Conservation (phyloP, 2,329 filamentous ascomycete genomes). For the Nothophoma quercina region DNA sequence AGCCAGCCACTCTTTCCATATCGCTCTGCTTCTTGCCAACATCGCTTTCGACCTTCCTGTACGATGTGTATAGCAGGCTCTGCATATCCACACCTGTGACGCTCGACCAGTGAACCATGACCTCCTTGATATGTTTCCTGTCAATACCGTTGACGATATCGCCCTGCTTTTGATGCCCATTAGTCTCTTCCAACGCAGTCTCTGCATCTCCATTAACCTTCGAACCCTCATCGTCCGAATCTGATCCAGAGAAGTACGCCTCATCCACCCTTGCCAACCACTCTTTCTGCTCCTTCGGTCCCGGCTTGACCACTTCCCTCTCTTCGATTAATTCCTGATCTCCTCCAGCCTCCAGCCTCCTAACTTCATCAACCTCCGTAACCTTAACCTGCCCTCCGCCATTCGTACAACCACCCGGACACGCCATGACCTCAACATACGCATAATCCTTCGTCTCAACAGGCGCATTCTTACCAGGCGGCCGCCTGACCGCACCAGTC, state of each 20-base stretch:
- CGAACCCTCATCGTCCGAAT: conserved; percentile 42
- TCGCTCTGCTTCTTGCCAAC: conserved; percentile 76
- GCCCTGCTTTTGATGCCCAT: conserved; percentile 9
- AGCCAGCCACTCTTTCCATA: conserved; percentile 82
- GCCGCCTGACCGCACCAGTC: conserved; percentile 63
- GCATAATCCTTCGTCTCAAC: conserved; percentile 74
- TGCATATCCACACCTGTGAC: conserved; percentile 74
- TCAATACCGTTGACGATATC: conserved; percentile 69
- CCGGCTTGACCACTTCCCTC: conserved; percentile 59
- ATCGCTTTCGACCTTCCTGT: conserved; percentile 91
- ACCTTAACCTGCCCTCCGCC: conserved; percentile 95
- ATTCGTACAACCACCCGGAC: conserved; percentile 97
- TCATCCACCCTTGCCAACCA: conserved; percentile 65
- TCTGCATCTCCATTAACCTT: conserved; percentile 52
- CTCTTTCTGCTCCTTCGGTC: conserved; percentile 81
- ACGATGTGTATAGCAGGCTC: conserved; percentile 83
- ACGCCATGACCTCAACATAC: conserved; percentile 99
- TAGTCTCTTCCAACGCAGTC: conserved; percentile 30
- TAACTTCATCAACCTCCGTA: conserved; percentile 70
- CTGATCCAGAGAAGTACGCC: conserved; percentile 82
- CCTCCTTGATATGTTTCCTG: conserved; percentile 69
- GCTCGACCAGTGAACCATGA: conserved; percentile 77
- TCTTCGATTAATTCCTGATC: conserved; percentile 21
- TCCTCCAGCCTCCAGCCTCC: conserved; percentile 40
- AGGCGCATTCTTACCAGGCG: conserved; percentile 66